Evolutionary conservation across 352 stramenopile species (phyloP), one percentile per base, ranked within the genome.

Genomic region (Lagenidium giganteum): DNA sequence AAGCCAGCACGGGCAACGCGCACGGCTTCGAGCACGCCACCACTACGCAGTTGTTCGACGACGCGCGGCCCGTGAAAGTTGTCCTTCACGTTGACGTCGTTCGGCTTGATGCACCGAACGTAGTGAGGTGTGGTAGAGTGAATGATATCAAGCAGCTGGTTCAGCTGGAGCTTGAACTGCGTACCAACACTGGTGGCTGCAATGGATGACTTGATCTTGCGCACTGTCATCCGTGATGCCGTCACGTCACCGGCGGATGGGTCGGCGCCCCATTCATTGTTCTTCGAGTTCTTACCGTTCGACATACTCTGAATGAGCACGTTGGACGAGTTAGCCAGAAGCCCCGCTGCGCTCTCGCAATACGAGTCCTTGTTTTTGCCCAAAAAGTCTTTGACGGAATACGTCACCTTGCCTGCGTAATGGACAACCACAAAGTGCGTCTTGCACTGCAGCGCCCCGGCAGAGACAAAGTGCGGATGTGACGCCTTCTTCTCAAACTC

Each of bases 61-160:
- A 93, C 69, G 29, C 80, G 69, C 11, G 44, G 49, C 14, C 67
- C 71, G 32, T 76, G 38, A 48, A 99, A 98, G 17, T 57, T 33
- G 1, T 59, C 64, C 6, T 53, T 35, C 29, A 66, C 54, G 28
- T 84, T 79, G 2, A 33, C 45, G 64, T 98, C 91, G 56, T 99
- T 99, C 17, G 96, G 96, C 58, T 99, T 99, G 18, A 99, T 82
- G 59, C 96, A 99, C 42, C 96, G 91, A 41, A 99, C 91, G 65
- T 98, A 99, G 63, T 98, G 95, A 30, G 95, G 95, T 17, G 84
- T 80, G 5, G 95, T 98, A 21, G 68, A 67, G 24, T 96, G 87
- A 25, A 99, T 97, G 12, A 82, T 87, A 7, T 65, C 57, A 42
- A 98, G 75, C 8, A 99, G 73, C 16, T 90, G 72, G 31, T 87